A percentile compares a stretch with the other conserved stretches of the same genome.
These are phyloP conservation scores for Apiospora malaysiana DNA, from an alignment of 2,329 filamentous ascomycete genomes.

Conservation along the genomic window DNA sequence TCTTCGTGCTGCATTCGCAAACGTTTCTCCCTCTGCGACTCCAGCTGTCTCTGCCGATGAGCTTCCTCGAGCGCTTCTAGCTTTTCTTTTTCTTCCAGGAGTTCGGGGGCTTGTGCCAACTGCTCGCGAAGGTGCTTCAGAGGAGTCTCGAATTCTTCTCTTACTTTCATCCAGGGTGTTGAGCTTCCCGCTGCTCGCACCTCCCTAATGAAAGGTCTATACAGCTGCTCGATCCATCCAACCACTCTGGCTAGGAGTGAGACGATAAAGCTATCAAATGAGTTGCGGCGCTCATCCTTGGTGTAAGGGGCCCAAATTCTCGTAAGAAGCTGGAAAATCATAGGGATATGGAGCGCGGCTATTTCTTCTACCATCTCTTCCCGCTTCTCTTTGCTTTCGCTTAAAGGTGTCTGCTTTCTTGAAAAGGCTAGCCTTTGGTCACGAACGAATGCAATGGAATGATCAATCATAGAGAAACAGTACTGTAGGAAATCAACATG, in stretches of 20 bases:
- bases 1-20: conserved; percentile 18
- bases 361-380: conserved; percentile 33
- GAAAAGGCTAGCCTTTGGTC: conserved; percentile 25
- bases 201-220: conserved; percentile 27
- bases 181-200: neutral
- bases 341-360: conserved; percentile 33
- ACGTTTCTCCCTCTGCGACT: conserved; percentile 26
- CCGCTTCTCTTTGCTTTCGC: conserved; percentile 26
- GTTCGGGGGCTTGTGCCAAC: conserved; percentile 27
- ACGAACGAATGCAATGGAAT: conserved; percentile 31
- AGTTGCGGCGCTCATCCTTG: conserved; percentile 30
- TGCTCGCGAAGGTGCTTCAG: neutral
- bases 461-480: conserved; percentile 34
- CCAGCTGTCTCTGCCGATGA: conserved; percentile 26
- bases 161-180: conserved; percentile 5
- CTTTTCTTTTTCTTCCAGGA: conserved; percentile 28
- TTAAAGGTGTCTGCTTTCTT: conserved; percentile 14
- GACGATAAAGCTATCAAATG: conserved; percentile 33
- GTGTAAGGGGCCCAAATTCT: conserved; percentile 36
- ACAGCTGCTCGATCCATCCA: conserved; percentile 34
- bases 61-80: conserved; percentile 21
- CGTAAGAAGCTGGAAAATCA: conserved; percentile 33
- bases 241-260: conserved; percentile 33
- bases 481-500: conserved; percentile 32
- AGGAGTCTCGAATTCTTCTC: neutral